Conservation (phyloP, 257 asterid genomes). For the Ligustrum vulgare region DNA sequence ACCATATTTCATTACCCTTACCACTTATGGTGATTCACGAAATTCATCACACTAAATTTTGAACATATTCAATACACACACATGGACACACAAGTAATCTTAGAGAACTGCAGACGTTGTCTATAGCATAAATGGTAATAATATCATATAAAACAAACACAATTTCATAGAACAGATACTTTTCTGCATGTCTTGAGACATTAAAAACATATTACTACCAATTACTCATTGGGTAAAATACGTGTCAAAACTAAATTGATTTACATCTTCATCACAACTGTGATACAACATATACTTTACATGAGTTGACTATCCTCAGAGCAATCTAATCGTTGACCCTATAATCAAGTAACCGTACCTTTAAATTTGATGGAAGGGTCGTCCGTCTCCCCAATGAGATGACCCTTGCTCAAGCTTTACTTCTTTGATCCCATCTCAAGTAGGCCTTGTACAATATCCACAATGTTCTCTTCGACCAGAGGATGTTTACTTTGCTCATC, state of each 20-base stretch:
- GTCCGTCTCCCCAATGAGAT: slow-evolving; percentile 9
- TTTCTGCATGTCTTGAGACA: not conserved
- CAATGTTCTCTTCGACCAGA: slow-evolving; percentile 49
- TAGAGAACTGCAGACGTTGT: no score
- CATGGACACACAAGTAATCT: no score
- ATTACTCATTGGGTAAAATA: not conserved
- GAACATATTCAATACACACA: no score
- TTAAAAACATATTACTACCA: not conserved
- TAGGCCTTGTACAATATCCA: slow-evolving; percentile 68
- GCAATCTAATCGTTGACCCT: not conserved
- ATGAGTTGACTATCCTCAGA: not conserved
- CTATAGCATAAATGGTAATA: no score
- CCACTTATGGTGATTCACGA: no score
- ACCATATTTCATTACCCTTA: no score
- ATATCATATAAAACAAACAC: not conserved
- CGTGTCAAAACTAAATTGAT: no score
- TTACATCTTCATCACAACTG: no score
- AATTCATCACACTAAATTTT: no score
- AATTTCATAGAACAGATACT: not conserved
- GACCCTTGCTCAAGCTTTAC: slow-evolving; percentile 50
- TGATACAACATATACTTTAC: not conserved
- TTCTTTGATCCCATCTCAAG: slow-evolving; percentile 37
- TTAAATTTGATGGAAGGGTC: slow-evolving; percentile 17
- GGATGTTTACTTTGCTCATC: slow-evolving; percentile 59
- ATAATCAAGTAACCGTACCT: slow-evolving; percentile 21